Conservation (phyloP, 164 flowering plant species). For the Piper betle region DNA sequence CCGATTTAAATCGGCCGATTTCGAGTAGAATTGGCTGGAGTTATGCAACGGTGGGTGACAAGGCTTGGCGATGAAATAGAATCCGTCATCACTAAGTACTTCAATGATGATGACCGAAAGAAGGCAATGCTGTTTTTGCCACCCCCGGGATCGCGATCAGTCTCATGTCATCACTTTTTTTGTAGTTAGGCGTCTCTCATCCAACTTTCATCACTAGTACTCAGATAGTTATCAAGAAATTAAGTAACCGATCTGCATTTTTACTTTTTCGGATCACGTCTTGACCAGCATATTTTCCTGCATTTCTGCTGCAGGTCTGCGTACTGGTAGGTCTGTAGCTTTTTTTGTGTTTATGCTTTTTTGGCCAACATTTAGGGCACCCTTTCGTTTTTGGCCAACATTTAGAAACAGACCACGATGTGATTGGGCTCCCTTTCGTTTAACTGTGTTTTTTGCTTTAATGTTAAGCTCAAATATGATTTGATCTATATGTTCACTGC, state of each 20-base stretch:
- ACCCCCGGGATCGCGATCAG: conserved; percentile 59
- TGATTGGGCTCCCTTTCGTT: too few species aligned
- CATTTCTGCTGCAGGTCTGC: conserved; percentile 48
- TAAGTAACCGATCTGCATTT: too few species aligned
- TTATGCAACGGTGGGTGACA: too few species aligned
- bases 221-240: too few species aligned
- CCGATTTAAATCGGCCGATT: too few species aligned
- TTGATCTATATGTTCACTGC: conserved; percentile 13
- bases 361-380: conserved; percentile 74
- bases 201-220: too few species aligned
- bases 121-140: conserved; percentile 89
- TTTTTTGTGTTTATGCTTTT: conserved; percentile 59
- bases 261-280: too few species aligned
- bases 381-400: too few species aligned
- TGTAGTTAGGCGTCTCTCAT: conserved; percentile 45
- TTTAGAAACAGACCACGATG: conserved; percentile 46
- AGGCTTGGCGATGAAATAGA: conserved; percentile 96
- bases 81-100: conserved; percentile 90
- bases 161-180: conserved; percentile 91
- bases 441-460: too few species aligned
- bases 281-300: neutral
- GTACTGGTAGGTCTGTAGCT: conserved; percentile 82
- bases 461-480: too few species aligned
- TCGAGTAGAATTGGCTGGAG: too few species aligned
- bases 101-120: conserved; percentile 84